A percentile compares a stretch with the other conserved stretches of the same genome.
phyloP scores from a whole-genome alignment of 371 early-diverging fungal species.

The Chytridium lagenaria region DNA sequence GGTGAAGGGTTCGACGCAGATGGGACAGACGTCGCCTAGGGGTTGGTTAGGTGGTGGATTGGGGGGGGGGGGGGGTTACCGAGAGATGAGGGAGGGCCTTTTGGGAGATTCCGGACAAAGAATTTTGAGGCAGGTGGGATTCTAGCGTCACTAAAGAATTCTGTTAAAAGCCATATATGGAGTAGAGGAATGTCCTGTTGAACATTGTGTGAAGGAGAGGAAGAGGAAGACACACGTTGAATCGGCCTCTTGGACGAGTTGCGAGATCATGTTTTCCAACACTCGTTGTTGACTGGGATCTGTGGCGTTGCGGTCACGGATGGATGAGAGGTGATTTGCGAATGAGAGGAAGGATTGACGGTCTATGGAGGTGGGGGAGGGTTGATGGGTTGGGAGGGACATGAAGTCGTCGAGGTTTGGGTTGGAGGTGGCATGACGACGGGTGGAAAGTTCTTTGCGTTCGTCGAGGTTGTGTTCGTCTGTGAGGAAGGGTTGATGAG shows the following conservation, averaged over 20 bases:
- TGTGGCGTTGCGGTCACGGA: neutral
- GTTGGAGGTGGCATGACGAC: neutral
- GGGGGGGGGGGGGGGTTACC: too few species aligned
- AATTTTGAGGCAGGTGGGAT: constrained; percentile 67
- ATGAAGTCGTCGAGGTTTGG: constrained; percentile 35
- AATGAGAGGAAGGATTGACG: neutral
- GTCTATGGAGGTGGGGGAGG: too few species aligned
- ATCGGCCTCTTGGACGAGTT: constrained; percentile 23
- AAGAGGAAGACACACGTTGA: too few species aligned
- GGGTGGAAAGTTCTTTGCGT: neutral
- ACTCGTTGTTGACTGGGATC: neutral
- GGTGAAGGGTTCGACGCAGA: constrained; percentile 70
- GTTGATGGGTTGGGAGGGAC: too few species aligned
- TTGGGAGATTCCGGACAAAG: constrained; percentile 62
- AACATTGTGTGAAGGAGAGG: constrained; percentile 52
- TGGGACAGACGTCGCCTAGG: constrained; percentile 62
- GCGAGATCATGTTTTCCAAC: constrained; percentile 12
- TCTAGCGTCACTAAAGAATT: neutral
- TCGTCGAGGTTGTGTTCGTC: constrained; percentile 9
- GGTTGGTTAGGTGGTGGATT: too few species aligned
- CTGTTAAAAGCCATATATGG: neutral
- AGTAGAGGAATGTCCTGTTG: neutral
- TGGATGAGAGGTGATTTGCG: neutral
- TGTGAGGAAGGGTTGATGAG: too few species aligned
- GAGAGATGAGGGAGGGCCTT: constrained; percentile 28